Evolutionary conservation across 345 rosid genomes (phyloP).

Genomic region (Eucalyptus caleyi): DNA sequence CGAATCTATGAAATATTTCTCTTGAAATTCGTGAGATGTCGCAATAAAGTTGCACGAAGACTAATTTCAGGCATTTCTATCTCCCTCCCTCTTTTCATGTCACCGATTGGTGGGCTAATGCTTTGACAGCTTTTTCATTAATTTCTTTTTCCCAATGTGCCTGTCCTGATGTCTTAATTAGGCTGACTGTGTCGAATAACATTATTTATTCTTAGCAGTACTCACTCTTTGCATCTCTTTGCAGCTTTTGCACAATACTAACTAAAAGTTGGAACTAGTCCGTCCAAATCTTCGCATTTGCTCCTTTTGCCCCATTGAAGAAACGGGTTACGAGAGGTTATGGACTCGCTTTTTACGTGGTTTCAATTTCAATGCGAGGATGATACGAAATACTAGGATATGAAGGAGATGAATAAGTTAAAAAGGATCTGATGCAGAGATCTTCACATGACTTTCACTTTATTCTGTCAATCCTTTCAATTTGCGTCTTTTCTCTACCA

Average conservation of each 20-base stretch:
- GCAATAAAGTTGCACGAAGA: neutral
- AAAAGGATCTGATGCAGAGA: neutral
- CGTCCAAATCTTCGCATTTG: neutral
- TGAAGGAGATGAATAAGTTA: neutral
- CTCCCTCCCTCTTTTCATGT: neutral
- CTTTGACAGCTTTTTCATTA: neutral
- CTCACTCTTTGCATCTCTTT: neutral
- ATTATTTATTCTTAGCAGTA: neutral
- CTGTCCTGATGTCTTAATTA: neutral
- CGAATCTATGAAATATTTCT: neutral
- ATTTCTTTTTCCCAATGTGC: neutral
- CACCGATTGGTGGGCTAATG: neutral
- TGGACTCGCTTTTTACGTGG: neutral
- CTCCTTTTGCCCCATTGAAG: neutral
- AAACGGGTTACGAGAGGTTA: neutral
- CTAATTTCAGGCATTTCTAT: neutral
- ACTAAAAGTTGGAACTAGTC: neutral
- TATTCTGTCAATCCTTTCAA: neutral
- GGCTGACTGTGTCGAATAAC: neutral
- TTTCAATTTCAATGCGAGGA: neutral
- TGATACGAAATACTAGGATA: neutral
- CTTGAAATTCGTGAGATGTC: neutral
- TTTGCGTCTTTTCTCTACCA: neutral
- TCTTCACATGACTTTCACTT: neutral
- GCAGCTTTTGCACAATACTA: neutral